Evolutionary conservation across 2,329 filamentous ascomycete species (phyloP).

Genomic region (Fusarium sp.): DNA sequence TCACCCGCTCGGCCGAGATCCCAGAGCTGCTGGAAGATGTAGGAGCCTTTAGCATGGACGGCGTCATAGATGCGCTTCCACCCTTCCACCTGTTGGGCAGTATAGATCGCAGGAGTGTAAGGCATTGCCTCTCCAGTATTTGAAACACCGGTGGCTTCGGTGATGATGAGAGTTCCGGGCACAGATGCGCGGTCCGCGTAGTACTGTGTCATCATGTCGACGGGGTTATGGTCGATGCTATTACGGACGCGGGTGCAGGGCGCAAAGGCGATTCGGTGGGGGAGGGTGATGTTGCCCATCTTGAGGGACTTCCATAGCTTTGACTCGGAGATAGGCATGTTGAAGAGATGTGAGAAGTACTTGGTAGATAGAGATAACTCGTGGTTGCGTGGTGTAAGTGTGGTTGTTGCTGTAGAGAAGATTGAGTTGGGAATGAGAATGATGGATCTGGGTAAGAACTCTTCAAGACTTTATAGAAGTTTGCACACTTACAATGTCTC

Average conservation of each 20-base stretch:
- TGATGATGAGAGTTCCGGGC: constrained; percentile 62
- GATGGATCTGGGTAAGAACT: background rate
- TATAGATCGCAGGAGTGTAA: constrained; percentile 72
- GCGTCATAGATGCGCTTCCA: constrained; percentile 75
- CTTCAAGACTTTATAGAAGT: too few species aligned
- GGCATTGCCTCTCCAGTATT: constrained; percentile 42
- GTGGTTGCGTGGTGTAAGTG: background rate
- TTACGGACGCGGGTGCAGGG: constrained; percentile 70
- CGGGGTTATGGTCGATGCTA: constrained; percentile 55
- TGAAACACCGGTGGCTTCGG: constrained; percentile 63
- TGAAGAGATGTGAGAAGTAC: background rate
- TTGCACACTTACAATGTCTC: too few species aligned
- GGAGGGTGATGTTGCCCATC: constrained; percentile 56
- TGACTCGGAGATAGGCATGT: constrained; percentile 36
- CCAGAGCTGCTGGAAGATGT: constrained; percentile 78
- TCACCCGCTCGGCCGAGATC: constrained; percentile 68
- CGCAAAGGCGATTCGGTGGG: constrained; percentile 67
- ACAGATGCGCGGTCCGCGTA: constrained; percentile 62
- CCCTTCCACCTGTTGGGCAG: constrained; percentile 67
- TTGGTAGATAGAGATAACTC: background rate
- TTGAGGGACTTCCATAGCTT: constrained; percentile 55
- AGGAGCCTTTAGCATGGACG: constrained; percentile 74
- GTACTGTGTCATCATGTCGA: constrained; percentile 56
- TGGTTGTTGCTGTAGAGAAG: too few species aligned
- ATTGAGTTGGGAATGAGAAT: too few species aligned